phyloP scores from a whole-genome alignment of 2,329 filamentous ascomycete genomes.

The Aureobasidium sp. region DNA sequence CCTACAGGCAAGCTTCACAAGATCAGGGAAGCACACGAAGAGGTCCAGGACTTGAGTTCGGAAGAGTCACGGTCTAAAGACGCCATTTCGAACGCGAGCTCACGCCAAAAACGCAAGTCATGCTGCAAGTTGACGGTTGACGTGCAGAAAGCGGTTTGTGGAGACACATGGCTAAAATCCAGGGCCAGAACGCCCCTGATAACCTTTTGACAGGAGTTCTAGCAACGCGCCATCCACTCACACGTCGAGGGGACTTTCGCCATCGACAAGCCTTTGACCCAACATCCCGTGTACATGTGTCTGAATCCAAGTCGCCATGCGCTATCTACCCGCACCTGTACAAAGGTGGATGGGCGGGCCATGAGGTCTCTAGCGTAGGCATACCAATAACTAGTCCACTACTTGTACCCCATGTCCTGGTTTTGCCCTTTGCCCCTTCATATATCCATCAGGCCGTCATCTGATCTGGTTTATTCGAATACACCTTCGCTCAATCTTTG shows the following conservation, averaged over 20 bases:
- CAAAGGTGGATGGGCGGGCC: conserved; percentile 1
- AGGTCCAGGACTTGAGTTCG: neutral
- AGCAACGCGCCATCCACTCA: conserved; percentile 1
- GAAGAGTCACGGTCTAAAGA: neutral
- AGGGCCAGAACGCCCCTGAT: conserved; percentile 5
- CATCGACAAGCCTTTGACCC: neutral
- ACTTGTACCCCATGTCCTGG: conserved; percentile 2
- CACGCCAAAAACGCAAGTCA: conserved; percentile 9
- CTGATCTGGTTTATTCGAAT: neutral
- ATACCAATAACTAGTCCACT: neutral
- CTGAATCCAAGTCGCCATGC: conserved; percentile 2
- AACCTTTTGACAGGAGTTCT: conserved; percentile 6
- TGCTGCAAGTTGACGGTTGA: conserved; percentile 10
- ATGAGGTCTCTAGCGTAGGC: neutral
- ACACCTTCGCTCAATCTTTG: neutral
- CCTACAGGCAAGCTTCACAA: neutral
- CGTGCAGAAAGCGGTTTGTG: conserved; percentile 8
- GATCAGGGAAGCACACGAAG: neutral
- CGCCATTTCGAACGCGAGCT: neutral
- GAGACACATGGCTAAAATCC: neutral
- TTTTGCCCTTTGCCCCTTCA: conserved; percentile 2
- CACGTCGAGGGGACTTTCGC: neutral
- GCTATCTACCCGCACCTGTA: conserved; percentile 9
- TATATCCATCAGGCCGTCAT: neutral
- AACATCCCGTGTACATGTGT: conserved; percentile 7